Base-by-base conservation (phyloP, 306 rosid genomes). In the Lupinus albus region DNA sequence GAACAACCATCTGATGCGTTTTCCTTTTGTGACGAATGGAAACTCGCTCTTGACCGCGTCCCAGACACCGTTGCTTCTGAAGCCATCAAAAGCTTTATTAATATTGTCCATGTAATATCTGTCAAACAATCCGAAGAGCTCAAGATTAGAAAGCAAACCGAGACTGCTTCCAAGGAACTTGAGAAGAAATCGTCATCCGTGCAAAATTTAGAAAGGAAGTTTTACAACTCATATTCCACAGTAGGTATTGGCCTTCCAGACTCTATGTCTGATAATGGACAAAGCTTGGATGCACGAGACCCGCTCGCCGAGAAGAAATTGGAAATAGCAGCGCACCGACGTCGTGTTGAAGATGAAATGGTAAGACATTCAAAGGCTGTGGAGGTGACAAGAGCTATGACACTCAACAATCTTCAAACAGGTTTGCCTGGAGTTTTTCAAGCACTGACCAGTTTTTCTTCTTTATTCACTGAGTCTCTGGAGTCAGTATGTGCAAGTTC, bases 391-490 rank as follows among this genome's bases (percentile, higher is more conserved):
- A 84, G 97, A 81, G 96, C 97, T 16, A 76, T 90, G 99, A 94
- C 99, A 0, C 87, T 94, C 13, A 90, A 94, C 75, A 79, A 94
- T 76, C 88, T 94, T 33, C 99, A 94, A 58, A 94, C 99, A 15
- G 97, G 97, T 6, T 84, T 94, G 82, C 99, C 97, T 2, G 99
- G 97, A 17, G 99, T 94, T 6, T 94, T 94, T 54, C 97, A 85
- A 64, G 97, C 99, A 9, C 47, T 94, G 84, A 85, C 97, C 51
- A 90, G 92, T 82, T 94, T 94, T 79, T 88, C 99, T 52, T 81
- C 88, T 39, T 57, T 94, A 60, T 94, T 94, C 79, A 81, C 82
- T 2, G 97, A 94, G 83, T 86, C 92, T 64, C 90, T 94, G 16
- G 78, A 78, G 12, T 55, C 87, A 7, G 97, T 94, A 28, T 94